A percentile compares a stretch with the other conserved stretches of the same genome.
Conservation (phyloP, 192 early-diverging fungal species). For the Coemansia guatemalensis region DNA sequence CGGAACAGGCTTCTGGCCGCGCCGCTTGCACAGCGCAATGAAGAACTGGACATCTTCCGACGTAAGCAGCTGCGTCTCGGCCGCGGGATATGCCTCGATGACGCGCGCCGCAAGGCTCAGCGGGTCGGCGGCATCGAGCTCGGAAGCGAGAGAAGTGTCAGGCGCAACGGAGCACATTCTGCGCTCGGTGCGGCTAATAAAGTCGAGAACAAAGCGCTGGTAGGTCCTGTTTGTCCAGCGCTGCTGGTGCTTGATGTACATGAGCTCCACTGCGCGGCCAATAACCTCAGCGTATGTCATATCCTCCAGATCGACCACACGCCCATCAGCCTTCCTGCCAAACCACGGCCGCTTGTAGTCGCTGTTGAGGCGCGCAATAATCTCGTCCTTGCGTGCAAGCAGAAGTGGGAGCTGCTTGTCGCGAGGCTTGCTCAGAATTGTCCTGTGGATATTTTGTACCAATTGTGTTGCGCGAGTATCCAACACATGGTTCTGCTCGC, state of each 20-base stretch:
- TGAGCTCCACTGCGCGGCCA: slow-evolving; percentile 76
- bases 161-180: slow-evolving; percentile 37
- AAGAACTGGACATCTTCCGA: slow-evolving; percentile 11
- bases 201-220: slow-evolving; percentile 74
- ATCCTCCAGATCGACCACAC: slow-evolving; percentile 76
- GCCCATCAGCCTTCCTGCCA: slow-evolving; percentile 75
- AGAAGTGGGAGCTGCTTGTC: slow-evolving; percentile 76
- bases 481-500: slow-evolving; percentile 91
- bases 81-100: slow-evolving; percentile 3
- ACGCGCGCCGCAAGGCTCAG: too few relatives aligned
- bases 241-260: slow-evolving; percentile 73
- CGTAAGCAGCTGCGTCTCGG: slow-evolving; percentile 5
- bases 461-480: slow-evolving; percentile 78
- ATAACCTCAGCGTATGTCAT: slow-evolving; percentile 94
- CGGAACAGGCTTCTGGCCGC: slow-evolving; percentile 85
- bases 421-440: slow-evolving; percentile 75
- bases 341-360: slow-evolving; percentile 94
- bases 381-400: slow-evolving; percentile 69
- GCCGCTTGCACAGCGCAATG: slow-evolving; percentile 33
- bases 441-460: slow-evolving; percentile 80
- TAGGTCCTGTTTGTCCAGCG: slow-evolving; percentile 82
- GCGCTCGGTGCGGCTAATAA: slow-evolving; percentile 81
- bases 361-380: too few relatives aligned
- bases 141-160: background rate
- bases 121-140: background rate